A percentile compares a stretch with the other conserved stretches of the same genome.
phyloP scores from a whole-genome alignment of 352 stramenopile species.

The Phytophthora syringae region DNA sequence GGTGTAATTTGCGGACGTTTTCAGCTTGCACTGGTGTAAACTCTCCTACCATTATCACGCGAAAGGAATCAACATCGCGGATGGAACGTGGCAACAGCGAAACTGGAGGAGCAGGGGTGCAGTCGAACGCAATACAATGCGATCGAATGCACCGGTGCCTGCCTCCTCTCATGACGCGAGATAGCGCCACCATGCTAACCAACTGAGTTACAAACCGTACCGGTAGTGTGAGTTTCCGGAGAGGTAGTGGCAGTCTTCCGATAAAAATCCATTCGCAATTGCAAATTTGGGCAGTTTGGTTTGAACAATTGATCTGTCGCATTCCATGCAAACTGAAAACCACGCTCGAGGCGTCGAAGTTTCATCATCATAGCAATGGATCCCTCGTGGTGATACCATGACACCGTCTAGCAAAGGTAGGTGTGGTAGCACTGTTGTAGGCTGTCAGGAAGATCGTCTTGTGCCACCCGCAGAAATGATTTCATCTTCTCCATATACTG shows the following conservation, averaged over 20 bases:
- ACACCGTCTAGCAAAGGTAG: background rate
- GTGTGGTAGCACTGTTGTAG: background rate
- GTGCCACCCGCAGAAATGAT: too few relatives aligned
- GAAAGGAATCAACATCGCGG: background rate
- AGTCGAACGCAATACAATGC: background rate
- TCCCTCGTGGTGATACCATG: background rate
- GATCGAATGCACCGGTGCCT: too few relatives aligned
- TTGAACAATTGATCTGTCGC: background rate
- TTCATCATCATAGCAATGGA: background rate
- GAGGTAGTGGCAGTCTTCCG: too few relatives aligned
- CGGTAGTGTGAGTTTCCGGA: background rate
- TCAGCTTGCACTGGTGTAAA: background rate
- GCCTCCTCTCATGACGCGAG: background rate
- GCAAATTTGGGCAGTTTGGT: slow-evolving; percentile 3
- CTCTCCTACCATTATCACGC: slow-evolving; percentile 5
- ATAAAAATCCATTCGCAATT: slow-evolving; percentile 4
- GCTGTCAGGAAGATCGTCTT: too few relatives aligned
- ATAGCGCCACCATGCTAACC: background rate
- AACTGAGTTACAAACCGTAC: slow-evolving; percentile 9
- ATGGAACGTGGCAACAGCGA: background rate
- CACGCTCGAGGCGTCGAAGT: background rate
- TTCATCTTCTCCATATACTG: background rate
- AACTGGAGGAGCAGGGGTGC: background rate
- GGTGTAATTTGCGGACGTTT: slow-evolving; percentile 2
- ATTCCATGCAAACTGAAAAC: slow-evolving; percentile 2